These are phyloP conservation scores for slime mould (Dictyostelium discoideum) DNA, from an alignment of 78 protist species.

Conservation along the genomic window DNA sequence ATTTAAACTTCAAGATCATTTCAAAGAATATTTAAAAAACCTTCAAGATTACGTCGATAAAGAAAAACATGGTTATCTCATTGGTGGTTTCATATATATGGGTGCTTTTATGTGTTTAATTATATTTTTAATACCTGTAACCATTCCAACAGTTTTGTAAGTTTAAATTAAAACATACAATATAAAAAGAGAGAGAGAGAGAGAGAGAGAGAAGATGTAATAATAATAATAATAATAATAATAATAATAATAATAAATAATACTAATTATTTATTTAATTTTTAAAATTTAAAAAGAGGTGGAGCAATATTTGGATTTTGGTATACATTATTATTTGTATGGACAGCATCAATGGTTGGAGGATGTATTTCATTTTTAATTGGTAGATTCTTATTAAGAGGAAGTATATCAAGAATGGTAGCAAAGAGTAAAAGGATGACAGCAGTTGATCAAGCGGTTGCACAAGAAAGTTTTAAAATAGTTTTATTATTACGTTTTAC, in stretches of 20 bases:
- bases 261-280: too few relatives aligned
- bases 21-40: background rate
- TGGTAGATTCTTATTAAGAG: constrained; percentile 60
- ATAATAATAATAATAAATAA: too few relatives aligned
- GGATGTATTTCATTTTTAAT: constrained; percentile 48
- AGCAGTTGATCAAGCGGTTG: constrained; percentile 58
- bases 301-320: constrained; percentile 47
- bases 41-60: background rate
- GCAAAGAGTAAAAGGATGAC: constrained; percentile 29
- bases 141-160: constrained; percentile 54
- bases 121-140: constrained; percentile 63
- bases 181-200: too few relatives aligned
- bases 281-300: background rate
- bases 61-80: background rate
- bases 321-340: constrained; percentile 46
- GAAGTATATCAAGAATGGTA: constrained; percentile 3
- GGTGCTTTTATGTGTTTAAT: constrained; percentile 30
- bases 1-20: constrained; percentile 47
- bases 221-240: too few relatives aligned
- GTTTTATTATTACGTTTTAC: constrained; percentile 55
- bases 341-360: constrained; percentile 64
- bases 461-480: constrained; percentile 62
- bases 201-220: too few relatives aligned
- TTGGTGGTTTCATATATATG: constrained; percentile 58
- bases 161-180: background rate